Evolutionary conservation across 495 filamentous ascomycete species (phyloP), one percentile per base, ranked within the genome.

Genomic region (Xylaria nigripes): DNA sequence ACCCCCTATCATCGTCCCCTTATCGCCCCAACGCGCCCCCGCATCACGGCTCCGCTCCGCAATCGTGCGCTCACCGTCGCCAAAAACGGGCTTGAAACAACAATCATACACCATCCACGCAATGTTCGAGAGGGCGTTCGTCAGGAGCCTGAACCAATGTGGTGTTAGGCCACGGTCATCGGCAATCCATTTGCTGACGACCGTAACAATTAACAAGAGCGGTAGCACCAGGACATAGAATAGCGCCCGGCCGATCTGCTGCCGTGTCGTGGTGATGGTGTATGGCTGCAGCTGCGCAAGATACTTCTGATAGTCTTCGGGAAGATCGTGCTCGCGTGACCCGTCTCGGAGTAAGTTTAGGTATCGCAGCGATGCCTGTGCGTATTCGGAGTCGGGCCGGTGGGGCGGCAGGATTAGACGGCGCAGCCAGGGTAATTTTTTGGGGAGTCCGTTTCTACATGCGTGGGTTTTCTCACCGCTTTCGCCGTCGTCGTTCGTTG

Each of bases 291-390:
- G 73, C 12, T 71, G 59, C 9, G 73, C 67, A 1, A 98, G 76
- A 64, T 90, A 92, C 2, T 60, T 66, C 52, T 77, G 77, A 62
- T 96, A 98, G 30, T 86, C 81, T 0, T 72, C 56, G 0, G 93
- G 93, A 0, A 98, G 73, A 10, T 76, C 72, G 66, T 90, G 84
- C 67, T 98, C 89, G 8, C 67, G 68, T 5, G 89, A 90, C 8
- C 93, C 93, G 52, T 80, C 78, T 18, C 72, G 77, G 58, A 98
- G 79, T 21, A 97, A 72, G 22, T 81, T 76, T 6, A 97, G 74
- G 63, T 98, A 97, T 0, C 92, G 81, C 16, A 79, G 74, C 3
- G 89, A 95, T 0, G 93, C 81, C 66, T 97, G 90, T 2, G 89
- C 86, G 60, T 88, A 86, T 47, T 70, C 68, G 2, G 80, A 76